Percentiles rank a stretch among this genome's conserved stretches.
Evolutionary conservation across 768 basidiomycete species (phyloP).

Genomic region (Lactarius pseudohatsudake): DNA sequence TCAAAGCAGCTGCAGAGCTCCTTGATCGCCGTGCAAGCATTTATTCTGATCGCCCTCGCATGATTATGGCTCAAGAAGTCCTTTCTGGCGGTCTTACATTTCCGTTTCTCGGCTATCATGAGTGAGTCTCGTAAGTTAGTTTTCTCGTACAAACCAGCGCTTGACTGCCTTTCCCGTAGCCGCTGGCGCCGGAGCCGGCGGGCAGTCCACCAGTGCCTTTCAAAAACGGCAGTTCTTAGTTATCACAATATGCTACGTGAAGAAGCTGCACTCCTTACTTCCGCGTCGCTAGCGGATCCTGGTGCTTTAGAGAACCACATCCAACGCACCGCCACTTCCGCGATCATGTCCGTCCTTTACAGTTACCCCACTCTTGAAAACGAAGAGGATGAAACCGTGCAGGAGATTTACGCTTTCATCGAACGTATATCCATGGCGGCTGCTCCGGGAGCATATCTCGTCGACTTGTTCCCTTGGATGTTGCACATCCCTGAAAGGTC

Average conservation of each 20-base stretch:
- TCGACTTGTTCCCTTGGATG: background rate
- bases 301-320: background rate
- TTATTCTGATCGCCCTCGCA: background rate
- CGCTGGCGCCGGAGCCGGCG: constrained; percentile 9
- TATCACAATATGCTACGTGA: background rate
- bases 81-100: constrained; percentile 35
- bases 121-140: constrained; percentile 21
- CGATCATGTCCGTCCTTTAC: constrained; percentile 1
- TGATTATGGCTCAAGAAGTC: constrained; percentile 34
- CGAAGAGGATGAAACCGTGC: background rate
- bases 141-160: background rate
- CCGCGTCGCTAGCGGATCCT: background rate
- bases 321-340: background rate
- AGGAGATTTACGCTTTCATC: background rate
- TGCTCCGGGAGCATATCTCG: background rate
- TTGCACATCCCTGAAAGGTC: background rate
- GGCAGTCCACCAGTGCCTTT: background rate
- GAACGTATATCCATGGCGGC: background rate
- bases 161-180: constrained; percentile 15
- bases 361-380: background rate
- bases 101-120: constrained; percentile 32
- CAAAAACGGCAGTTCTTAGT: background rate
- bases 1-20: background rate
- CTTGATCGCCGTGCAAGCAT: background rate
- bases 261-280: background rate